Base-by-base conservation (phyloP, 768 basidiomycete species). In the Tephrocybe sp. region DNA sequence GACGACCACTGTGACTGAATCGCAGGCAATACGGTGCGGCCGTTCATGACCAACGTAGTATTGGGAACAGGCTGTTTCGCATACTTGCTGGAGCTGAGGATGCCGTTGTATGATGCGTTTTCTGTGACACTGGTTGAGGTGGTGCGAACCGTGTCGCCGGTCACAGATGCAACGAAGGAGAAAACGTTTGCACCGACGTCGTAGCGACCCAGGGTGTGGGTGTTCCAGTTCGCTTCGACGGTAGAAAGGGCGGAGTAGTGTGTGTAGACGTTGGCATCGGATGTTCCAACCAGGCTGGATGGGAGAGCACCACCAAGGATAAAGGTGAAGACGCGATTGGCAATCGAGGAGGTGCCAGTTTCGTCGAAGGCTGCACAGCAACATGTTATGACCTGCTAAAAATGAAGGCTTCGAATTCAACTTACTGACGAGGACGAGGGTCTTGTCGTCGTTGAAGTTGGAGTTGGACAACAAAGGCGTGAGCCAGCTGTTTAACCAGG, bases 141-240 rank as follows among this genome's bases (percentile, higher is more conserved):
- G 7, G 56, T 60, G 16, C 57, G 56, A 8, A 62, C 74, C 34
- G 57, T 58, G 64, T 83, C 81, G 39, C 68, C 71, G 2, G 76
- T 77, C 2, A 61, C 52, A 39, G 72, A 53, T 7, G 78, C 79
- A 43, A 85, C 79, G 44, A 81, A 65, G 26, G 62, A 48, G 65
- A 77, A 81, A 47, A 84, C 82, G 57, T 84, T 83, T 50, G 67
- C 70, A 65, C 48, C 51, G 35, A 53, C 51, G 22, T 57, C 51
- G 45, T 48, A 51, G 16, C 83, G 75, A n/a, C 83, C 83, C 23
- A 85, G 79, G 14, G 78, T 80, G 31, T 75, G 75, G 26, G 85
- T 77, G 7, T 67, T 67, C 83, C 84, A 85, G 67, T 85, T 86
- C 1, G 74, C 73, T 64, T 84, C 63, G n/a, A 84, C 73, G 19